Evolutionary conservation across 441 rosid species (phyloP), one percentile per base, ranked within the genome.

Genomic region (Erodium trifolium): DNA sequence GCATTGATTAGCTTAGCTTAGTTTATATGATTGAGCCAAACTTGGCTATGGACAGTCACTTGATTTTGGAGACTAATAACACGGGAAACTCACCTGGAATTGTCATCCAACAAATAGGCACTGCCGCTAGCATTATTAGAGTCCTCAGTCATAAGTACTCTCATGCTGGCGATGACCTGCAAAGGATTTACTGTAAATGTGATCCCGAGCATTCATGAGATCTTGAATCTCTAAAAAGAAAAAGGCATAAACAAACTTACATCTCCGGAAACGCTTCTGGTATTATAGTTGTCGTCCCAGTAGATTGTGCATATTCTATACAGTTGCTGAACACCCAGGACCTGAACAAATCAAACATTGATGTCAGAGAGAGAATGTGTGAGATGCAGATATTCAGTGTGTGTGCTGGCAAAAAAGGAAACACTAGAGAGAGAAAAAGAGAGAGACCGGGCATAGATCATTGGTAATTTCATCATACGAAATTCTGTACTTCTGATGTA

Each of bases 231-330:
- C 43, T 59, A 34, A 41, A 45, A 67, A 34, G 62, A 59, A 57
- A 19, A 59, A 10, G 64, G 34, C 18, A 23, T 19, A 23, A 64
- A 60, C 23, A 74, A 71, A 60, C 90, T 82, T 86, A 93, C 99
- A 72, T 78, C 80, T 70, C 91, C 91, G 62, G 97, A 88, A 67
- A 96, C 99, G 66, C 98, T 96, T 82, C 90, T 83, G 70, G 99
- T 96, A 71, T 93, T 96, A 75, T 96, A 96, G 82, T 92, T 96
- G 82, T 96, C 98, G 64, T 96, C 99, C 96, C 94, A 87, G 74
- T 96, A 93, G 18, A 93, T 74, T 29, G 99, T 87, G 74, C 99
- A 93, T 72, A 93, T 91, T 85, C 98, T 89, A 74, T 93, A 96
- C 53, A 96, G 86, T 80, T 91, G 99, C 83, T 96, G 99, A 55